Evolutionary conservation across 768 basidiomycete species (phyloP).

Genomic region (Mycena pura): DNA sequence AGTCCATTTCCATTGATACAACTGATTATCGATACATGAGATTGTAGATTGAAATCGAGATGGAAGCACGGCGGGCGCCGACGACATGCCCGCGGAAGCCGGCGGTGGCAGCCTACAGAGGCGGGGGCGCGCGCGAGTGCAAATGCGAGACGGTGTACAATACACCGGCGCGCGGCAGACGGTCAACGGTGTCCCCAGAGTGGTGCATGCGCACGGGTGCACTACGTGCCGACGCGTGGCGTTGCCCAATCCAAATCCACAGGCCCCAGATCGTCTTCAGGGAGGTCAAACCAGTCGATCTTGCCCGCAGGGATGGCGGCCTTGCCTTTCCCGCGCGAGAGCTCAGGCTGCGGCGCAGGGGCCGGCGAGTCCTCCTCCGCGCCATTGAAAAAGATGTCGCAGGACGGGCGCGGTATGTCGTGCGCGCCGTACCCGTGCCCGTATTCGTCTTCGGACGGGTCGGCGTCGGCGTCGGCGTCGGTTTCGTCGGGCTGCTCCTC

Average conservation of each 20-base stretch:
- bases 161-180: no score
- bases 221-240: no score
- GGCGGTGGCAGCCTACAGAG: no score
- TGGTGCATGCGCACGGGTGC: no score
- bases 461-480: conserved; percentile 3
- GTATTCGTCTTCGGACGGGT: conserved; percentile 10
- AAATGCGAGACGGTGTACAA: no score
- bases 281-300: conserved; percentile 22
- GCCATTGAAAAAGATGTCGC: conserved; percentile 17
- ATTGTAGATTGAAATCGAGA: no score
- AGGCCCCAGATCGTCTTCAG: conserved; percentile 22
- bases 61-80: no score
- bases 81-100: no score
- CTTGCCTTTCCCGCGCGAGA: conserved; percentile 14
- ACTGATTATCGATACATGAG: no score
- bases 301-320: conserved; percentile 13
- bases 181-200: no score
- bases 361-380: conserved; percentile 1
- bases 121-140: no score
- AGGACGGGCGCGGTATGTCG: conserved; percentile 17
- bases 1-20: no score
- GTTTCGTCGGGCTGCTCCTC: conserved; percentile 10
- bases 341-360: background rate
- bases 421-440: conserved; percentile 4
- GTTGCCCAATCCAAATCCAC: conserved; percentile 6